Percentiles rank a stretch among this genome's conserved stretches.
These are phyloP conservation scores for Cadophora luteo-olivacea DNA, from an alignment of 2,329 filamentous ascomycete genomes.

Conservation along the genomic window DNA sequence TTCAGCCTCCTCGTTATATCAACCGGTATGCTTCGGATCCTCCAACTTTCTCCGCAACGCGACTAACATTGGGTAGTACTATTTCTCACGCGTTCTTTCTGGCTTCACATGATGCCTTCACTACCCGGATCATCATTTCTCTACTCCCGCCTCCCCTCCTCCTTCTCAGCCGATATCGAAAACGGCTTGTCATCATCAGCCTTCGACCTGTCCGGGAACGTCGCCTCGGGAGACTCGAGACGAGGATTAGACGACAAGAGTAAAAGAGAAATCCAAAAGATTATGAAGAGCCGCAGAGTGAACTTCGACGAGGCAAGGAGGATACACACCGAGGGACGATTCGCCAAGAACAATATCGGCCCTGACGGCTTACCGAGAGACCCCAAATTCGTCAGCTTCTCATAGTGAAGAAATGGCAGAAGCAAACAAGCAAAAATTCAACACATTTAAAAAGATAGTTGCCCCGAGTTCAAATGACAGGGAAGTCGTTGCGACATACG, in stretches of 20 bases:
- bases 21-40: conserved; percentile 60
- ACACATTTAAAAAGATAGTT: background rate
- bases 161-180: conserved; percentile 86
- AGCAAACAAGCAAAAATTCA: background rate
- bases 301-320: conserved; percentile 90
- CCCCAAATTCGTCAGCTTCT: conserved; percentile 94
- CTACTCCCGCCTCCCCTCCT: conserved; percentile 78
- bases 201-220: conserved; percentile 83
- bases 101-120: conserved; percentile 76
- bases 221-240: conserved; percentile 79
- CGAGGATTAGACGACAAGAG: conserved; percentile 80
- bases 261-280: conserved; percentile 82
- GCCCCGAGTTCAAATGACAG: background rate
- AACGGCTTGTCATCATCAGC: conserved; percentile 81
- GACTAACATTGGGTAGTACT: conserved; percentile 57
- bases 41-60: background rate
- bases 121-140: conserved; percentile 61
- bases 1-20: conserved; percentile 74
- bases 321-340: conserved; percentile 83
- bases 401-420: conserved; percentile 27
- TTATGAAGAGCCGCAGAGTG: conserved; percentile 87
- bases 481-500: background rate
- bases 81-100: conserved; percentile 80
- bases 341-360: conserved; percentile 87
- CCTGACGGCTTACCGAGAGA: conserved; percentile 87